Evolutionary conservation across 2,329 filamentous ascomycete species (phyloP).

Genomic region (Fusarium sp.): DNA sequence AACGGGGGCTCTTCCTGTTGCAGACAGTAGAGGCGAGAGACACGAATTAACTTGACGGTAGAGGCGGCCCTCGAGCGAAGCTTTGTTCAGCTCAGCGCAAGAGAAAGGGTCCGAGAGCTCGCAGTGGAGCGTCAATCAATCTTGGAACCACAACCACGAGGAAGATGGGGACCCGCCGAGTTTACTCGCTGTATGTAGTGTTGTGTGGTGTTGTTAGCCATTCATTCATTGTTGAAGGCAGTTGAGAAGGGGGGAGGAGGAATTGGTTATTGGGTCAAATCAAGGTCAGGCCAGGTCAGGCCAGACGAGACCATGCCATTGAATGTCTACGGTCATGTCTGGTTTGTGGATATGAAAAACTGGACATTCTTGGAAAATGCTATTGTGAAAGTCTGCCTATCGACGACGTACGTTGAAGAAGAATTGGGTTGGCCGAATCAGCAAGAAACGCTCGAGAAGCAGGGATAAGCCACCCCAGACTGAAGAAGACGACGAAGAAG

Average conservation of each 20-base stretch:
- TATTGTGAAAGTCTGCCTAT: slow-evolving; percentile 3
- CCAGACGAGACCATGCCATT: slow-evolving; percentile 7
- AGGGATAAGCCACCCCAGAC: slow-evolving; percentile 38
- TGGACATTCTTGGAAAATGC: background rate
- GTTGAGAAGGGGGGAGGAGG: slow-evolving; percentile 1
- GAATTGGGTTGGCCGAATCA: slow-evolving; percentile 31
- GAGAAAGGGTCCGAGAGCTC: slow-evolving; percentile 31
- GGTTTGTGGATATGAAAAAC: background rate
- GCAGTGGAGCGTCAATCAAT: slow-evolving; percentile 24
- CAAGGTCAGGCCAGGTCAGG: slow-evolving; percentile 5
- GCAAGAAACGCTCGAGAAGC: slow-evolving; percentile 12
- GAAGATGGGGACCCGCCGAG: slow-evolving; percentile 15
- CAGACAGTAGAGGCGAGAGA: slow-evolving; percentile 19
- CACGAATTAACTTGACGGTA: slow-evolving; percentile 1
- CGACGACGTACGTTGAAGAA: background rate
- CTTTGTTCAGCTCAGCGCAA: slow-evolving; percentile 15
- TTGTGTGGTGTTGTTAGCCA: background rate
- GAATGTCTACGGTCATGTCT: background rate
- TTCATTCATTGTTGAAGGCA: slow-evolving; percentile 5
- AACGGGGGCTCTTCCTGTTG: slow-evolving; percentile 21
- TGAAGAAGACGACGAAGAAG: background rate
- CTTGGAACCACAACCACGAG: slow-evolving; percentile 19
- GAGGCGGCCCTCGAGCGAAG: background rate
- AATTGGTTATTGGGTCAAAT: background rate
- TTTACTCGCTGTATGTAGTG: background rate